Base-by-base conservation (phyloP, 2,329 filamentous ascomycete species). In the Colletotrichum costaricense region DNA sequence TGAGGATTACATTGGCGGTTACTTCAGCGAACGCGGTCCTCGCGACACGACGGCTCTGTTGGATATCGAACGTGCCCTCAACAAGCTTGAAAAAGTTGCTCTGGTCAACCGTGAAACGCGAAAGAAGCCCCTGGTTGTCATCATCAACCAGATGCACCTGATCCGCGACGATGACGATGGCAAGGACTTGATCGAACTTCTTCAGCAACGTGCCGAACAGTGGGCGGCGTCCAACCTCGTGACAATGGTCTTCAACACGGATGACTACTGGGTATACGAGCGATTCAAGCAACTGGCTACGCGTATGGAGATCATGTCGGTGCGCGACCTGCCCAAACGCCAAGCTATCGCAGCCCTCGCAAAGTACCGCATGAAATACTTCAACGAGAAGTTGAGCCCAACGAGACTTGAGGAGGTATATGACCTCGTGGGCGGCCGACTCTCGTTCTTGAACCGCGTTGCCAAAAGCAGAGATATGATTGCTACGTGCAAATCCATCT, bases 201-300 rank as follows among this genome's bases (percentile, higher is more conserved):
- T 99, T 35, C 97, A 99, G 80, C 97, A 99, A 81, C 91, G 95
- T 38, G 96, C 97, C 1, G 97, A 99, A 83, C 94, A 97, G 82
- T 99, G 97, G 97, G 96, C 97, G 1, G 97, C 96, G 1, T 91
- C 94, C 24, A 96, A 95, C 76, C 88, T 99, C 9, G 94, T 97
- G 35, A 98, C 97, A 1, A 90, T 95, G 87, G 92, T 99, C 42
- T 95, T 99, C 85, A 98, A 98, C 83, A 95, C 92, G 67, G 97
- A 99, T 82, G 97, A 98, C 81, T 99, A 98, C 84, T 99, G 97
- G 97, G 94, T 99, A 0, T 98, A 98, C 79, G 97, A 99, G 82
- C 90, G 95, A 16, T 86, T 99, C 65, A 98, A 98, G 86, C 93
- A 94, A 81, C 93, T 98, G 72, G 94, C 95, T 3, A 98, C 95